phyloP scores from a whole-genome alignment of 495 filamentous ascomycete species.

The Penicillium steckii region DNA sequence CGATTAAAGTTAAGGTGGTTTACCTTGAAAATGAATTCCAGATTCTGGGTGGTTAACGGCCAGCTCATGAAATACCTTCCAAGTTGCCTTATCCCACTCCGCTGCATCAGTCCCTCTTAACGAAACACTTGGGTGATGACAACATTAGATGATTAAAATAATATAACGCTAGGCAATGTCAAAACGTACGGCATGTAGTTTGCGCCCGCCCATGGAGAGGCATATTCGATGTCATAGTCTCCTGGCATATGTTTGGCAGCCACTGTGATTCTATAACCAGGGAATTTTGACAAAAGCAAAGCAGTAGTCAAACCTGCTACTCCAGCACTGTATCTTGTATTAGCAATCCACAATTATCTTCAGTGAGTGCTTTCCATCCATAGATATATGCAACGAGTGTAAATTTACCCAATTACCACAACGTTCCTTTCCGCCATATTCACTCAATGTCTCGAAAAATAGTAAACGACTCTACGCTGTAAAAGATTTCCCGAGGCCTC shows the following conservation, averaged over 20 bases:
- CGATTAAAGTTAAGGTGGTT: too few species aligned
- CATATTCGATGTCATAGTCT: slow-evolving; percentile 91
- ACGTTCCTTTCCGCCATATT: not conserved
- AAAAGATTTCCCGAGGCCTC: too few species aligned
- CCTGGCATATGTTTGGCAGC: slow-evolving; percentile 74
- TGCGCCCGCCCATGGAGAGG: slow-evolving; percentile 88
- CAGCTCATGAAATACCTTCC: slow-evolving; percentile 56
- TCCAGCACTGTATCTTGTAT: slow-evolving; percentile 70
- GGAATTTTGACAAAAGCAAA: slow-evolving; percentile 62
- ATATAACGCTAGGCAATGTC: too few species aligned
- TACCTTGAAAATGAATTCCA: slow-evolving; percentile 79
- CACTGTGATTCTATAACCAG: slow-evolving; percentile 1
- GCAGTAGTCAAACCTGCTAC: slow-evolving; percentile 83
- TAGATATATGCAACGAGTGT: not conserved
- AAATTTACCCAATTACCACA: slow-evolving; percentile 1
- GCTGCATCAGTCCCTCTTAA: slow-evolving; percentile 8
- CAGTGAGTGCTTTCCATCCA: not conserved
- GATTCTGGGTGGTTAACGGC: slow-evolving; percentile 70
- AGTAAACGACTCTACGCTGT: too few species aligned
- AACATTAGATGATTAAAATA: not conserved
- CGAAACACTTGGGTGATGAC: not conserved
- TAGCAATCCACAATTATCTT: too few species aligned
- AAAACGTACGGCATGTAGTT: slow-evolving; percentile 70
- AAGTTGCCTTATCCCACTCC: slow-evolving; percentile 59
- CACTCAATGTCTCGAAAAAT: too few species aligned